Evolutionary conservation across 176 grass and related monocot species (phyloP), one percentile per base, ranked within the genome.

Genomic region (Musa schizocarpa): DNA sequence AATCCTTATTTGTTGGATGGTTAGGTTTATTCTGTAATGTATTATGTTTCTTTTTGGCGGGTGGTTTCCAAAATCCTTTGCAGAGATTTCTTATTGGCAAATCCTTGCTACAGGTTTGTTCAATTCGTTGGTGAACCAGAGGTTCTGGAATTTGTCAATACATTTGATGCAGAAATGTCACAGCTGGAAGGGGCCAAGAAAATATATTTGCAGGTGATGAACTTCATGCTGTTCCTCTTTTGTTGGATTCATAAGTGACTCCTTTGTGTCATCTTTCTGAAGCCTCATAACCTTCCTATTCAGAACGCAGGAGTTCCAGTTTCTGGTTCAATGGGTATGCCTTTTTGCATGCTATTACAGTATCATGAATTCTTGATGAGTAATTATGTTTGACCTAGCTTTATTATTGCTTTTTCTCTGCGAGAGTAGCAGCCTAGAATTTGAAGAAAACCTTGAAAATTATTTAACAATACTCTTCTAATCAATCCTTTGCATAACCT

Each of bases 121-220:
- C 84, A 85, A 34, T 96, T 96, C 17, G 89, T 96, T 49, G 88
- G 89, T 83, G 92, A 89, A 9, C 92, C 92, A 10, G 92, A 96
- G 81, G 89, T 96, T 34, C 76, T 96, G 83, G 92, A 92, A 79
- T 75, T 90, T 72, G 87, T 81, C 10, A 90, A 90, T 61, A 84
- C 83, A 9, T 90, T 92, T 14, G 89, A 96, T 78, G 77, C 79
- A 0, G 92, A 96, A 77, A 88, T 86, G 89, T 90, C 81, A 29
- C 92, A 96, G 84, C 78, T 96, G 19, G 92, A 96, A 89, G 89
- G 87, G 73, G 89, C 92, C 22, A 96, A 89, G 76, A 92, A 77
- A 81, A 96, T 90, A 80, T 96, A 92, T 49, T 91, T 84, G 24
- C 92, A 88, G 79, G 85, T 63, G n/a, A 63, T 62, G 17, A 12